Base-by-base conservation (phyloP, 1,284 basidiomycete genomes). In the Afroboletus lepidellus region DNA sequence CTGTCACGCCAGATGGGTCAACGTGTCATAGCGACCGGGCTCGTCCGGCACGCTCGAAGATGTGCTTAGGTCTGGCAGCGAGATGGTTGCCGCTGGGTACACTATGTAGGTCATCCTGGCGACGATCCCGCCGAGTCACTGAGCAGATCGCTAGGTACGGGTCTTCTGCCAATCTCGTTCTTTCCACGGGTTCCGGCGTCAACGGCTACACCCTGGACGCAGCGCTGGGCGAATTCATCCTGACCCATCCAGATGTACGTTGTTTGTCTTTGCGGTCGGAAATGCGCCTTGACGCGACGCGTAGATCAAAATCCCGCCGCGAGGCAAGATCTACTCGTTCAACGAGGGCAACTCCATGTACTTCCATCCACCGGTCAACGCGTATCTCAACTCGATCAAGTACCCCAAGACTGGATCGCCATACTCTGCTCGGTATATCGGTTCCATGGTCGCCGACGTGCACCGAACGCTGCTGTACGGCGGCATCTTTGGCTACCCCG, bases 311-410 rank as follows among this genome's bases (percentile, higher is more conserved):
- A 90, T 99, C 60, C 97, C 97, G 7, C 63, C 83, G 23, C 87
- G 97, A 52, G 97, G 97, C 61, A 99, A 99, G 78, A 99, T 99
- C 69, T 99, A 99, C 78, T 98, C 95, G 18, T 96, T 98, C 82
- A 99, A 99, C 75, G 97, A 99, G 76, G 96, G 96, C 59, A 99
- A 99, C 77, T 84, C 92, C 49, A 79, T 90, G 79, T 95, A 94
- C 77, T 99, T 97, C 80, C 80, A 97, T 75, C 77, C 84, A 47
- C 92, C 92, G 15, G 90, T 92, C 48, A 76, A 77, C 60, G 84
- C 88, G 55, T 99, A 98, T 76, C 83, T 99, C 58, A 87, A 97
- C 59, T 92, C 88, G 61, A 93, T 99, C 83, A 99, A 99, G 75
- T 96, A 79, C 74, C 93, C 94, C 11, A 61, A 77, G 37, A 72